These are phyloP conservation scores for Coemansia sp. DNA, from an alignment of 192 early-diverging fungal genomes.

Conservation along the genomic window DNA sequence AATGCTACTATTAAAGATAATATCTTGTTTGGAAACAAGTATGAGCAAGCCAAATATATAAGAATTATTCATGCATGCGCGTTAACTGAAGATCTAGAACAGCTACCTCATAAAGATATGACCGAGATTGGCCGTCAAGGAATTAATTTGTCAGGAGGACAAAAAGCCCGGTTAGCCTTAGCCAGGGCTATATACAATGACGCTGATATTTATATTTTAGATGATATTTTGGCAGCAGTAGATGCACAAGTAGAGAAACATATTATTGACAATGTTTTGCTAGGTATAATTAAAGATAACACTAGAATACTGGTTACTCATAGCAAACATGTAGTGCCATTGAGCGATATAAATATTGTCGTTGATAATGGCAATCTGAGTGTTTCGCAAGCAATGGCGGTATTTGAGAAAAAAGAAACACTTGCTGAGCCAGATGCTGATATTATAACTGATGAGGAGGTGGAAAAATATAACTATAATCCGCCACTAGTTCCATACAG, in stretches of 20 bases:
- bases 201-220: slow-evolving; percentile 52
- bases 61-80: too few relatives aligned
- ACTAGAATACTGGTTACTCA: slow-evolving; percentile 15
- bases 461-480: slow-evolving; percentile 1
- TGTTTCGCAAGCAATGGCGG: neutral
- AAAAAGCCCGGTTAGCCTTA: neutral
- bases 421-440: neutral
- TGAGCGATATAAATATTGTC: slow-evolving; percentile 15
- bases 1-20: slow-evolving; percentile 43
- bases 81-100: too few relatives aligned
- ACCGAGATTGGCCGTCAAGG: neutral
- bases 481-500: slow-evolving; percentile 3
- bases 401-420: neutral
- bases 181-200: slow-evolving; percentile 58
- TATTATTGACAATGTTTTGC: slow-evolving; percentile 20
- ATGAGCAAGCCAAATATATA: slow-evolving; percentile 1
- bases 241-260: slow-evolving; percentile 31
- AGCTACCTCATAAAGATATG: neutral
- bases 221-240: slow-evolving; percentile 28
- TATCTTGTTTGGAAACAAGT: slow-evolving; percentile 30
- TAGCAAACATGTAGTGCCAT: slow-evolving; percentile 37
- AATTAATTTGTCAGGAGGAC: neutral
- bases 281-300: slow-evolving; percentile 15
- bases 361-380: slow-evolving; percentile 6
- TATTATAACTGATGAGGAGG: neutral